These are phyloP conservation scores for Cryptococcus sp. DNA, from an alignment of 1,284 basidiomycete genomes.

Conservation along the genomic window DNA sequence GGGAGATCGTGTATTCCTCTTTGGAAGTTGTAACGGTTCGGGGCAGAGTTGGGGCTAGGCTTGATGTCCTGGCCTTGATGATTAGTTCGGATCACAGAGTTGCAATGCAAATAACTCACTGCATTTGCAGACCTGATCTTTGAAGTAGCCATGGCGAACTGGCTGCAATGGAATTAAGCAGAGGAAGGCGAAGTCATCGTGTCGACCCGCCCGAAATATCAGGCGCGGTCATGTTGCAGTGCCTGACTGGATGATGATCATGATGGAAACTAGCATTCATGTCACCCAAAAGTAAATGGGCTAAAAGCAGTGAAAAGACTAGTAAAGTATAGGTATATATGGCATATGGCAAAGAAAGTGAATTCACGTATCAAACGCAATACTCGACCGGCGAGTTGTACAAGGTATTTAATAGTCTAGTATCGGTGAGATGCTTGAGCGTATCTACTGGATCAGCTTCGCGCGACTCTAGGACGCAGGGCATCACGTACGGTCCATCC, in stretches of 20 bases:
- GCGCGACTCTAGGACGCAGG: neutral
- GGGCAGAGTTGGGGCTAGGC: constrained; percentile 21
- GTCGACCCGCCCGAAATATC: no score
- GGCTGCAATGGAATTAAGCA: no score
- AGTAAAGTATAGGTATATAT: no score
- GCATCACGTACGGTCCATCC: constrained; percentile 33
- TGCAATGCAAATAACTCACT: constrained; percentile 7
- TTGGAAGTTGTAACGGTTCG: neutral
- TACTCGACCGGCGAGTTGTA: constrained; percentile 13
- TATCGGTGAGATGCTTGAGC: constrained; percentile 42
- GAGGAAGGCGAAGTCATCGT: no score
- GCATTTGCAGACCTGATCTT: constrained; percentile 17
- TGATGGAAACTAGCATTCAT: no score
- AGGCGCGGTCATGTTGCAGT: no score
- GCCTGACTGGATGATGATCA: no score
- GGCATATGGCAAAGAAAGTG: no score
- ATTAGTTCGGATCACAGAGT: neutral
- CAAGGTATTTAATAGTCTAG: constrained; percentile 3
- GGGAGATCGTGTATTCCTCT: constrained; percentile 6
- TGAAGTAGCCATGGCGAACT: constrained; percentile 16
- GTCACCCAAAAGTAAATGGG: no score
- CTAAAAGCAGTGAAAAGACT: no score
- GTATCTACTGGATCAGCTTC: constrained; percentile 26
- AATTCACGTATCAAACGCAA: no score
- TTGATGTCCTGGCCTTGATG: constrained; percentile 9